Conservation (phyloP, 345 rosid genomes). For the Pistacia integerrima region DNA sequence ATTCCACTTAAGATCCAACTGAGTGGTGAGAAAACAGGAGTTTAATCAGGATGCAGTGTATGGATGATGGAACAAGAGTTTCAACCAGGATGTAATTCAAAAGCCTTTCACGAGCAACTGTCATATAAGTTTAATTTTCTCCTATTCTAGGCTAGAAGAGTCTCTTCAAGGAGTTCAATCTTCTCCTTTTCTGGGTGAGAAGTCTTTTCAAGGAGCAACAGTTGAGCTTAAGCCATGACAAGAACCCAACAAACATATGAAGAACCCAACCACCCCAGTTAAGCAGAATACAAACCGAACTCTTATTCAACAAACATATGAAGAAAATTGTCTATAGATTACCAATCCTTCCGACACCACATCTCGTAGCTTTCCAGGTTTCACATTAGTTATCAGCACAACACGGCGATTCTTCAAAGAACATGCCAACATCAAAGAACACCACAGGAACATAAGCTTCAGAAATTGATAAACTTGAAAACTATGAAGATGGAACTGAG, state of each 20-base stretch:
- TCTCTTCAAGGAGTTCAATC: background rate
- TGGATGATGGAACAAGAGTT: background rate
- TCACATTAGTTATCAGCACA: slow-evolving; percentile 88
- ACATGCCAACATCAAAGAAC: slow-evolving; percentile 26
- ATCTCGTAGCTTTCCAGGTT: slow-evolving; percentile 97
- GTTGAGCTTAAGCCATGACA: background rate
- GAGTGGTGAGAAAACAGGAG: background rate
- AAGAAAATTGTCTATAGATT: slow-evolving; percentile 19
- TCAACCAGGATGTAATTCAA: background rate
- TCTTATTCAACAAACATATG: background rate
- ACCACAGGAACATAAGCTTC: slow-evolving; percentile 20
- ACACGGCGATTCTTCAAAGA: slow-evolving; percentile 71
- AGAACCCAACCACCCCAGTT: background rate
- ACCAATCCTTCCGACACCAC: slow-evolving; percentile 96
- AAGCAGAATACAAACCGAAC: background rate
- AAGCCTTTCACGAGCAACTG: background rate
- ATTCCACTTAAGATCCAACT: background rate
- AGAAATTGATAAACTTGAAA: slow-evolving; percentile 14
- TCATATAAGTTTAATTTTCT: background rate
- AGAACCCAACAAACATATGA: background rate
- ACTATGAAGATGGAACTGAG: background rate
- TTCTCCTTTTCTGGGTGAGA: background rate
- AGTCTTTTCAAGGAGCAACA: background rate
- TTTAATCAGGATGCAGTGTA: background rate
- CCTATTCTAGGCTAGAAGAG: background rate